Evolutionary conservation across 176 grass and related monocot species (phyloP), one percentile per base, ranked within the genome.

Genomic region (Paspalum notatum): DNA sequence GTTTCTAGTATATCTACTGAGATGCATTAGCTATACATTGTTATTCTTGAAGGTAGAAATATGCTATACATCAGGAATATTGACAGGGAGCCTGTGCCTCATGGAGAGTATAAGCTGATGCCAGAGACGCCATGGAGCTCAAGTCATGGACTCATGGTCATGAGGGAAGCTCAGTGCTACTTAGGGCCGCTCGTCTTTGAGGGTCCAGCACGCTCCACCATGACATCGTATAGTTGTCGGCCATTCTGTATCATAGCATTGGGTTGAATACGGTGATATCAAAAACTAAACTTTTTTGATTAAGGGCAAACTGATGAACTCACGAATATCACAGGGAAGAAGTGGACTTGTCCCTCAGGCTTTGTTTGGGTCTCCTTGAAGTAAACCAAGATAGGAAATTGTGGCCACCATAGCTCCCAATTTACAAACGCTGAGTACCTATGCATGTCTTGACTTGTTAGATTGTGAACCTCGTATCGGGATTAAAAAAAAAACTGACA

Each of bases 291-390:
- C 4, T n/a, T 27, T 5, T 50, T 17, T 62, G 14, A 37, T 46
- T 79, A 47, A 20, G 11, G 43, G 12, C 41, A 13, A 39, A 86
- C 6, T n/a, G 41, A 21, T 61, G 7, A 53, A 77, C 89, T 90
- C 64, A 94, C 91, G n/a, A 97, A 97, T 84, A 97, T 94, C 73
- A 94, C 92, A 22, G 95, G 95, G 66, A 98, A 98, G 65, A 98
- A 98, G 86, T 98, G 95, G 69, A 98, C 66, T 79, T 98, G 95
- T 61, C 95, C 95, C 77, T 92, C 90, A 0, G 95, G 87, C 78
- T 94, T 98, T 15, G 90, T 94, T 77, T 94, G 91, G 43, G 77
- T 98, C 85, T 98, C 91, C 62, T 98, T 98, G 85, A 98, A 97
- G 71, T 98, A 98, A 62, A 98, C 92, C 71, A 98, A 47, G 43